Conservation (phyloP, 768 basidiomycete genomes). For the Rossbeevera mucosa region DNA sequence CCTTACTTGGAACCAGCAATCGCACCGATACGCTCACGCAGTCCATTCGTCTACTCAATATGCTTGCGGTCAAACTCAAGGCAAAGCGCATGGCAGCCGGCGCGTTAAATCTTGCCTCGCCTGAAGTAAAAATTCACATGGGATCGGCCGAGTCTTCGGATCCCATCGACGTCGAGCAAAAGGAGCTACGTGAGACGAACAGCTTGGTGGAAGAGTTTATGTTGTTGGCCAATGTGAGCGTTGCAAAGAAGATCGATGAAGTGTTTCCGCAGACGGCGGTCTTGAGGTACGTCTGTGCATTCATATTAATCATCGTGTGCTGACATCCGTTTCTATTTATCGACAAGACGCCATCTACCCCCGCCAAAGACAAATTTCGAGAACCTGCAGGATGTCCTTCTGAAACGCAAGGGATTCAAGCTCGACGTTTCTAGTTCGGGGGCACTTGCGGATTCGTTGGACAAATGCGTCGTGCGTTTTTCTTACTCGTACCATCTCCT, state of each 20-base stretch:
- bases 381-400: conserved; percentile 86
- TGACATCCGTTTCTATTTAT: neutral
- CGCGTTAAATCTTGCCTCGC: conserved; percentile 96
- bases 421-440: conserved; percentile 91
- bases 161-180: conserved; percentile 96
- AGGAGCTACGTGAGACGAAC: conserved; percentile 88
- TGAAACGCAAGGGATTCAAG: conserved; percentile 76
- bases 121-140: conserved; percentile 95
- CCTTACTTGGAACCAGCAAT: conserved; percentile 55
- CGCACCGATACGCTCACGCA: conserved; percentile 76
- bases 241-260: conserved; percentile 87
- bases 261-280: conserved; percentile 96
- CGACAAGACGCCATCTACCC: conserved; percentile 39
- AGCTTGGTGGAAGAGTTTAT: conserved; percentile 98
- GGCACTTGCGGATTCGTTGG: conserved; percentile 82
- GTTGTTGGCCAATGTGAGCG: conserved; percentile 95
- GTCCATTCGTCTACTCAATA: conserved; percentile 85
- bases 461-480: conserved; percentile 72
- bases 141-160: conserved; percentile 92
- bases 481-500: neutral
- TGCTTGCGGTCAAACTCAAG: conserved; percentile 79
- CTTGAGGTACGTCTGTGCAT: conserved; percentile 49
- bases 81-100: conserved; percentile 88
- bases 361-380: conserved; percentile 95
- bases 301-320: conserved; percentile 11